Evolutionary conservation across 2,329 filamentous ascomycete species (phyloP), one percentile per base, ranked within the genome.

Genomic region (Aspergillus jensenii): DNA sequence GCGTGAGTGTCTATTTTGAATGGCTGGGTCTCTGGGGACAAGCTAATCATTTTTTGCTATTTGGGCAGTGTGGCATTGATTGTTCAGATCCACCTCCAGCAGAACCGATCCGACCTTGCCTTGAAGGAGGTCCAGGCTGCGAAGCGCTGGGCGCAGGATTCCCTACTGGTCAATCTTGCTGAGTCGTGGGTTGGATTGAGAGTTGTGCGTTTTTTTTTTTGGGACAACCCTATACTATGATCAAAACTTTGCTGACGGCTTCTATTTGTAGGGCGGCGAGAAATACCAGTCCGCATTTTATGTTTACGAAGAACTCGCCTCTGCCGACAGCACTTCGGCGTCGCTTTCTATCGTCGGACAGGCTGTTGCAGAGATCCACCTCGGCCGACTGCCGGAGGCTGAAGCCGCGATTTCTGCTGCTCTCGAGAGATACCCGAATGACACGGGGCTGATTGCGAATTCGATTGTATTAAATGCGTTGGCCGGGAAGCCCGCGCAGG

Each of bases 281-380:
- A 95, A 91, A 74, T 98, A 98, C 77, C 95, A 98, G 71, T 90
- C 95, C 71, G 89, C 93, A 17, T 98, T 96, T 78, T 98, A 99
- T 81, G 93, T 98, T 60, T 98, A 91, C 70, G 93, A 98, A 77
- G 95, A 99, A 76, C 85, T 98, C 49, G 93, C 95, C 4, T 91
- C 96, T 71, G 88, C 90, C 27, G 89, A 92, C 2, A 87, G 90
- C 33, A 92, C 90, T 17, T 87, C 91, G 49, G 90, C 90, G 15
- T 82, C 88, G 52, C 82, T 87, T 65, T 89, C 86, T 17, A 84
- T 97, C 55, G 86, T 96, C 60, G 88, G 91, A 19, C 95, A 98
- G 78, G 93, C 93, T 25, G 87, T 98, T 25, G 89, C 91, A 23
- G 93, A 99, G 76, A 79, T 98, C 53, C 95, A 98, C 71, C 86